phyloP scores from a whole-genome alignment of 2,329 filamentous ascomycete species.

The Sordariomycetes sp. region DNA sequence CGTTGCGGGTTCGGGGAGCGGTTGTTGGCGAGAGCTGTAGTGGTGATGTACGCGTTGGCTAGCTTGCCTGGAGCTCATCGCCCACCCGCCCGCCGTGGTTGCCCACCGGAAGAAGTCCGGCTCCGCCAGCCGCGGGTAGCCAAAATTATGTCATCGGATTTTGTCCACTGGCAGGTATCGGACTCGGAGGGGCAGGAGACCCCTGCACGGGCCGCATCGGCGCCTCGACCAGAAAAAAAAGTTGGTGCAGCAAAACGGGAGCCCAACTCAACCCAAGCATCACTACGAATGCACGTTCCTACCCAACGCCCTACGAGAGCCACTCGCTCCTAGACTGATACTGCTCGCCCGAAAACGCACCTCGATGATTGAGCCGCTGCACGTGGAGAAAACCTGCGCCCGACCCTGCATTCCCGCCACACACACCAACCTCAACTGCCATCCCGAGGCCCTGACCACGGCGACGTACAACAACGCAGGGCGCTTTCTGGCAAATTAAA shows the following conservation, averaged over 20 bases:
- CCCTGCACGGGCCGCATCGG: background rate
- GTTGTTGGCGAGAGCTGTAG: slow-evolving; percentile 2
- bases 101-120: slow-evolving; percentile 1
- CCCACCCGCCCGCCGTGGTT: background rate
- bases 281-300: slow-evolving; percentile 1
- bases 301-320: slow-evolving; percentile 4
- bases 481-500: background rate
- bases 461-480: background rate
- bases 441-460: too few species aligned
- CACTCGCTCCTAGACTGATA: too few species aligned
- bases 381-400: background rate
- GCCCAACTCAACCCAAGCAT: slow-evolving; percentile 2
- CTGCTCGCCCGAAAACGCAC: too few species aligned
- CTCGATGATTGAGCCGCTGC: too few species aligned
- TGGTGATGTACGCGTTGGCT: slow-evolving; percentile 30
- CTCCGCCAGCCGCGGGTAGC: background rate
- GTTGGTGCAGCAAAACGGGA: slow-evolving; percentile 1
- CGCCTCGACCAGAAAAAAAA: slow-evolving; percentile 2
- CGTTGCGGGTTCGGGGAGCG: background rate
- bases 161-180: too few species aligned
- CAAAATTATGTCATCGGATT: background rate
- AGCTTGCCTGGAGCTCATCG: slow-evolving; percentile 38
- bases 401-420: background rate
- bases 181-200: too few species aligned
- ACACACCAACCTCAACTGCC: background rate